A percentile compares a stretch with the other conserved stretches of the same genome.
phyloP scores from a whole-genome alignment of 768 basidiomycete genomes.

The Mycena galericulata region DNA sequence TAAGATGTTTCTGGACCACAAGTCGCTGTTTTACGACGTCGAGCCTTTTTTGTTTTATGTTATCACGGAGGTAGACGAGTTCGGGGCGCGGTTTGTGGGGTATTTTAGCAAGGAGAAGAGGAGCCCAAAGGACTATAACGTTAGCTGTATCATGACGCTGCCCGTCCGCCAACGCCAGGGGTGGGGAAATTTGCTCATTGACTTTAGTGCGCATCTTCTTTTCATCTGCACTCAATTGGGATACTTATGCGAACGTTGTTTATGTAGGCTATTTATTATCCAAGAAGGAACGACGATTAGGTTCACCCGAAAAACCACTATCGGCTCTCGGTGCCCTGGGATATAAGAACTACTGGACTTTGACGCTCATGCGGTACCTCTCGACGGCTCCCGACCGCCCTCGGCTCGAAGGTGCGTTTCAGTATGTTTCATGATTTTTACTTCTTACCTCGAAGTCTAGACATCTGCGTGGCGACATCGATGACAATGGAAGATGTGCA shows the following conservation, averaged over 20 bases:
- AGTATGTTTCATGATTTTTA: background rate
- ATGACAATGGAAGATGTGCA: constrained; percentile 94
- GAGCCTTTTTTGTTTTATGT: constrained; percentile 99
- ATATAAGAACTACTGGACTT: constrained; percentile 96
- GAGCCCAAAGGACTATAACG: constrained; percentile 95
- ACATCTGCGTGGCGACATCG: constrained; percentile 86
- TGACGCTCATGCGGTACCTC: constrained; percentile 85
- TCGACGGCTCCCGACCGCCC: constrained; percentile 69
- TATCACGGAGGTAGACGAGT: constrained; percentile 90
- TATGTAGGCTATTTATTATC: constrained; percentile 90
- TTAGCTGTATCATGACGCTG: constrained; percentile 99
- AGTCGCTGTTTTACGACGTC: constrained; percentile 98
- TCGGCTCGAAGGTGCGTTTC: constrained; percentile 77
- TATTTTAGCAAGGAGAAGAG: constrained; percentile 99
- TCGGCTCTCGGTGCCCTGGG: constrained; percentile 92
- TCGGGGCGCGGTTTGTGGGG: constrained; percentile 94
- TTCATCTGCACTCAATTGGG: background rate
- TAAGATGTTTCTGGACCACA: constrained; percentile 99
- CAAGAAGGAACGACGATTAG: constrained; percentile 90
- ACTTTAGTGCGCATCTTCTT: constrained; percentile 83
- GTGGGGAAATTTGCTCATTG: constrained; percentile 97
- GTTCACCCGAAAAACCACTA: constrained; percentile 96
- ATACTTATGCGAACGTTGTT: constrained; percentile 4
- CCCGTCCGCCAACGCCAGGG: constrained; percentile 95
- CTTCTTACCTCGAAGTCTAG: constrained; percentile 47